These are phyloP conservation scores for Alternaria alternata DNA, from an alignment of 2,329 filamentous ascomycete species.

Conservation along the genomic window DNA sequence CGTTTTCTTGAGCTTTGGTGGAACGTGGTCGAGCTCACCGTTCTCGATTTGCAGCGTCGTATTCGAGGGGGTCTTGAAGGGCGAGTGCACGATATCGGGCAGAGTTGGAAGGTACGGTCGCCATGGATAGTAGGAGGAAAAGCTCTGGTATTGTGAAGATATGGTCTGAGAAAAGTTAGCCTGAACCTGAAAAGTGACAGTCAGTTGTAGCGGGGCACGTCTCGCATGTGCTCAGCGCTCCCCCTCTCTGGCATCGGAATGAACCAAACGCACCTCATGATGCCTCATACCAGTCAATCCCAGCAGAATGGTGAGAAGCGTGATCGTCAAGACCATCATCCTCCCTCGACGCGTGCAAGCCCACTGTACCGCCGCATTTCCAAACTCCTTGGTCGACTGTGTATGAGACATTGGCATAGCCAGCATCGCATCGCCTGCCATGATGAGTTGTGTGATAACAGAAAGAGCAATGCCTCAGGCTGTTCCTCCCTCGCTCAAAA, in stretches of 20 bases:
- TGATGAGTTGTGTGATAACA: slow-evolving; percentile 8
- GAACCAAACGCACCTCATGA: slow-evolving; percentile 26
- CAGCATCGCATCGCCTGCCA: slow-evolving; percentile 37
- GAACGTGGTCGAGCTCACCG: slow-evolving; percentile 38
- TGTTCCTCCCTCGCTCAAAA: neutral
- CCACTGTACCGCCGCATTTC: slow-evolving; percentile 42
- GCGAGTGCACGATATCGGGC: slow-evolving; percentile 35
- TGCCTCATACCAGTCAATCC: slow-evolving; percentile 29
- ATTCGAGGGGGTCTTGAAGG: slow-evolving; percentile 44
- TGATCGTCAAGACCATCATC: slow-evolving; percentile 28
- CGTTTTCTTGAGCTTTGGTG: slow-evolving; percentile 41
- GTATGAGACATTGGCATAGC: slow-evolving; percentile 37
- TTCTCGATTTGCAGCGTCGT: slow-evolving; percentile 47
- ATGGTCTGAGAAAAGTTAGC: slow-evolving; percentile 29
- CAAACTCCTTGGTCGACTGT: slow-evolving; percentile 31
- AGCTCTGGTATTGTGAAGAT: slow-evolving; percentile 34
- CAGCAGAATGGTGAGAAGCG: slow-evolving; percentile 32
- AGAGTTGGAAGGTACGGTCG: slow-evolving; percentile 34
- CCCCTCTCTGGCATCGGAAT: neutral
- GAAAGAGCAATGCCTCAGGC: neutral
- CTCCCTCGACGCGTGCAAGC: slow-evolving; percentile 41
- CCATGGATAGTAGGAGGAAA: slow-evolving; percentile 44
- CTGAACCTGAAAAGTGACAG: neutral
- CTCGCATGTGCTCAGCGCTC: neutral
- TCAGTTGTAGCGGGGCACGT: neutral